Evolutionary conservation across 1,284 basidiomycete species (phyloP), one percentile per base, ranked within the genome.

Genomic region (Psilocybe mexicana): DNA sequence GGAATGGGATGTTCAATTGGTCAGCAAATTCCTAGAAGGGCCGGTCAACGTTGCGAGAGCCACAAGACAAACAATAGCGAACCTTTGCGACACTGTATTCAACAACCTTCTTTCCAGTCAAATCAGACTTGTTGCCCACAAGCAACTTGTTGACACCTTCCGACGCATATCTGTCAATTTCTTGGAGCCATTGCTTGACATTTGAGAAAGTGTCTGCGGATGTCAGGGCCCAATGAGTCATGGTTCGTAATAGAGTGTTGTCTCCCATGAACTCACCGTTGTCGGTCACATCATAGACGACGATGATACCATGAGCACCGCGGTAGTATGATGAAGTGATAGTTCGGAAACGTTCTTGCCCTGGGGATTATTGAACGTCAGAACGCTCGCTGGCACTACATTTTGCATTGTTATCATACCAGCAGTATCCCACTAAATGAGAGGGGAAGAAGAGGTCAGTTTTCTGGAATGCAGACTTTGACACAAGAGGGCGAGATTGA

Each of bases 201-300:
- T 99, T 98, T 69, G 91, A 89, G 80, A 97, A 98, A 14, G 95
- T 96, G 70, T 98, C 95, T 95, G 8, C 18, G 18, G 18, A 10
- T 35, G 57, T 55, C 49, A 55, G 25, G 35, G 52, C 57, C 42
- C 48, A 60, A 53, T 59, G 44, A 47, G 52, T 51, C 23, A n/a
- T 38, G 24, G 38, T 26, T 48, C 44, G 45, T 30, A 36, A 59
- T 47, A 26, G 51, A 62, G 44, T 14, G 42, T 8, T 6, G 43
- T 35, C 18, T 44, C 38, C 18, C n/a, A 43, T 60, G 45, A 54
- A 62, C 77, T 65, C 73, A 91, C 95, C 94, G 70, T 94, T 94
- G 80, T 99, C 96, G 53, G 96, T 99, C 49, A 99, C 96, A 76
- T 99, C 97, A 81, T 99, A 99, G 44, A 99, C 96, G 61, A 99